These are phyloP conservation scores for Orbilia brochopaga DNA, from an alignment of 2,329 filamentous ascomycete species.

Conservation along the genomic window DNA sequence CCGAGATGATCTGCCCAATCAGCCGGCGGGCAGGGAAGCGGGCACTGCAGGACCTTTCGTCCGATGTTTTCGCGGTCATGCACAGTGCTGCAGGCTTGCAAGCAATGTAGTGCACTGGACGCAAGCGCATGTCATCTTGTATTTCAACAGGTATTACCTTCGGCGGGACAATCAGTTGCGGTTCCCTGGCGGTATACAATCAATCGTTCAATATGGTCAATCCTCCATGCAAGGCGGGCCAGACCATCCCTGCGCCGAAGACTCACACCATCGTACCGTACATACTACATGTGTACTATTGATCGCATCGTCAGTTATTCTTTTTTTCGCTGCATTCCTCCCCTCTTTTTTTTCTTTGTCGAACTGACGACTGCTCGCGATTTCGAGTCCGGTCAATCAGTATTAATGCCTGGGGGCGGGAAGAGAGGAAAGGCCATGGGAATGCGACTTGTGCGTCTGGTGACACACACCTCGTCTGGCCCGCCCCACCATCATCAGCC, in stretches of 20 bases:
- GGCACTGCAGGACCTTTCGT: slow-evolving; percentile 43
- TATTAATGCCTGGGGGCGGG: slow-evolving; percentile 11
- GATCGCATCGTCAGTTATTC: no score
- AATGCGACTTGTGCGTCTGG: slow-evolving; percentile 34
- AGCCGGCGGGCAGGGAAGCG: not conserved
- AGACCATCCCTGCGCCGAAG: not conserved
- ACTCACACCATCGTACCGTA: no score
- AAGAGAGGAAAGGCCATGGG: slow-evolving; percentile 23
- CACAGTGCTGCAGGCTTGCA: slow-evolving; percentile 16
- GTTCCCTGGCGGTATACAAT: no score
- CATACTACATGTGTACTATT: no score
- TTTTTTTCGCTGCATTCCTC: no score
- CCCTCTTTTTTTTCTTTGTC: not conserved
- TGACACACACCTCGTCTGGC: slow-evolving; percentile 51
- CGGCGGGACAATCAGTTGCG: not conserved
- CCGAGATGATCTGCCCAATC: slow-evolving; percentile 4
- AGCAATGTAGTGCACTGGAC: slow-evolving; percentile 11
- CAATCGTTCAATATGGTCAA: no score
- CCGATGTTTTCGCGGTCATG: slow-evolving; percentile 49
- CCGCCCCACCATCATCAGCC: slow-evolving; percentile 48
- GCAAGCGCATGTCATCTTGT: no score
- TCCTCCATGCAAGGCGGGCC: slow-evolving; percentile 1
- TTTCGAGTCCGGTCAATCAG: slow-evolving; percentile 1
- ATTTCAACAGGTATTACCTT: not conserved
- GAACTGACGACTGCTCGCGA: not conserved